Percentiles rank a stretch among this genome's conserved stretches.
phyloP scores from a whole-genome alignment of 345 rosid genomes.

The Eucalyptus shirleyi region DNA sequence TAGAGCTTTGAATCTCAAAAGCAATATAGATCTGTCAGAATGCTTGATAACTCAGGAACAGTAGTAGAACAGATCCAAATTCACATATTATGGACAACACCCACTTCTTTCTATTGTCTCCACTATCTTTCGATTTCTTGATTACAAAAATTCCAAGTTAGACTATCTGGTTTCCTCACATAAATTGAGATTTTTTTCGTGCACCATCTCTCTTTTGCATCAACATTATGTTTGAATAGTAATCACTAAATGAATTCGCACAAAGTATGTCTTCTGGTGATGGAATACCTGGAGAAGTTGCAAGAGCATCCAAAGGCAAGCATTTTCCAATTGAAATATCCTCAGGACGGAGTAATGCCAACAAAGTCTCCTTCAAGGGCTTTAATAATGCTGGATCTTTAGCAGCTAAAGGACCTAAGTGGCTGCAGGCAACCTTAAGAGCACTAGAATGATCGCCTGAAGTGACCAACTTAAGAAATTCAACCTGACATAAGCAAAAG shows the following conservation, averaged over 20 bases:
- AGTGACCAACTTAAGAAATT: conserved; percentile 71
- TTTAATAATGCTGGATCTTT: conserved; percentile 52
- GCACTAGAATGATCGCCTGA: conserved; percentile 75
- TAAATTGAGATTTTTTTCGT: not conserved
- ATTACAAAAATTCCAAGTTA: not conserved
- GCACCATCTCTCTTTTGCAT: not conserved
- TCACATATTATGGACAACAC: not conserved
- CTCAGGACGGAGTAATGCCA: conserved; percentile 56
- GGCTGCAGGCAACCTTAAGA: conserved; percentile 67
- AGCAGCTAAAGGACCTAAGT: conserved; percentile 87
- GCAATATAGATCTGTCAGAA: not conserved
- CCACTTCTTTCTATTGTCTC: not conserved
- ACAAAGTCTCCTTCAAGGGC: conserved; percentile 81
- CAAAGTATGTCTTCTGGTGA: not conserved
- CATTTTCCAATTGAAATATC: conserved; percentile 43
- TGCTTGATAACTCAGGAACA: not conserved
- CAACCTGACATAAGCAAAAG: conserved; percentile 39
- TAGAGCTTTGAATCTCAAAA: not conserved
- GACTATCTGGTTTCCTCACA: not conserved
- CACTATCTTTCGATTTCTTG: not conserved
- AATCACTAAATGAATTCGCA: not conserved
- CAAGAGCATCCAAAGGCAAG: conserved; percentile 62
- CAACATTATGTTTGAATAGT: not conserved
- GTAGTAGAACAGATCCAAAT: not conserved
- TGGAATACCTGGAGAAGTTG: conserved; percentile 75